These are phyloP conservation scores for Fraxinus platypoda DNA, from an alignment of 305 asterid genomes.

Conservation along the genomic window DNA sequence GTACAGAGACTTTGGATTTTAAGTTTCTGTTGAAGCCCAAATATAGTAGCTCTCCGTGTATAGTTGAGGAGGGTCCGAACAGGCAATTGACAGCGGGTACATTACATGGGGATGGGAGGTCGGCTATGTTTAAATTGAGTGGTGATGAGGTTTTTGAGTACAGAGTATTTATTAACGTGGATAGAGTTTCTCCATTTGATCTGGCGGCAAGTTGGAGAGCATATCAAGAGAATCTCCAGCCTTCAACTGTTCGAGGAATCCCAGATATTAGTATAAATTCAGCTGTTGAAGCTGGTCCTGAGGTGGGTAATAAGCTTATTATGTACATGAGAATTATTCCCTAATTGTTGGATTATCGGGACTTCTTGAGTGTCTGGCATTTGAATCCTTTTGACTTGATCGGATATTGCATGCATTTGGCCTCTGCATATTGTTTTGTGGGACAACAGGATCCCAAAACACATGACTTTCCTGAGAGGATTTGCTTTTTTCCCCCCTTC, in stretches of 20 bases:
- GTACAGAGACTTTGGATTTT: slow-evolving; percentile 85
- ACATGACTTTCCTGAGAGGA: background rate
- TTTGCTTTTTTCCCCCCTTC: background rate
- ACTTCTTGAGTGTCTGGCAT: background rate
- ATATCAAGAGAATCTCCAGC: slow-evolving; percentile 86
- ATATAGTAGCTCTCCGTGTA: slow-evolving; percentile 46
- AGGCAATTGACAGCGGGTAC: slow-evolving; percentile 78
- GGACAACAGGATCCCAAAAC: background rate
- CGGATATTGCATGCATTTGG: background rate
- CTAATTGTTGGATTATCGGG: background rate
- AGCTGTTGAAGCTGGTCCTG: slow-evolving; percentile 41
- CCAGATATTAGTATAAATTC: slow-evolving; percentile 89
- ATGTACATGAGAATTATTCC: background rate
- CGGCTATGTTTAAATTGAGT: slow-evolving; percentile 62
- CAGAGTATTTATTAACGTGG: slow-evolving; percentile 72
- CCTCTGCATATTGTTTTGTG: background rate
- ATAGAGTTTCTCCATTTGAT: slow-evolving; percentile 90
- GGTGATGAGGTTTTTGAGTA: slow-evolving; percentile 73
- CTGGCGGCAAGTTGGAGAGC: slow-evolving; percentile 99
- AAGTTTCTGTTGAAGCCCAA: slow-evolving; percentile 88
- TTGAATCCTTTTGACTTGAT: slow-evolving; percentile 1
- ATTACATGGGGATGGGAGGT: slow-evolving; percentile 70
- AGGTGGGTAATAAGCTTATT: slow-evolving; percentile 40
- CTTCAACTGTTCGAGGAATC: slow-evolving; percentile 89
- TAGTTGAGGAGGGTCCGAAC: slow-evolving; percentile 89